Conservation (phyloP, 2,329 filamentous ascomycete genomes). For the Clonostachys chloroleuca region DNA sequence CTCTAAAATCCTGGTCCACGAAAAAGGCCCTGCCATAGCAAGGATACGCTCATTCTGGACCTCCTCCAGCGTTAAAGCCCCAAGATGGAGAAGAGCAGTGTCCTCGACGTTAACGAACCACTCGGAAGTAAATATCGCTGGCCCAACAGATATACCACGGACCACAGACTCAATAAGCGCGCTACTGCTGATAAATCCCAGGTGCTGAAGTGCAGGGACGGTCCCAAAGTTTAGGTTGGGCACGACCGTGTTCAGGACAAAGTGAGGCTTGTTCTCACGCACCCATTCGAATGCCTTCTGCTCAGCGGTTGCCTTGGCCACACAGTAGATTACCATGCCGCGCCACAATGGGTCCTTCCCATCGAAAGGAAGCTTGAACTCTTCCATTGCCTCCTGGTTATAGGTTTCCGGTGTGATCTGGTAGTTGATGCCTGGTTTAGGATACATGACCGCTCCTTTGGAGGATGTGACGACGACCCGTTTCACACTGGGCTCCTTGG, state of each 20-base stretch:
- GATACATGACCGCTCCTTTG: background rate
- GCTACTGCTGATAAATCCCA: no score
- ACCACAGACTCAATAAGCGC: no score
- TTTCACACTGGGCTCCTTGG: background rate
- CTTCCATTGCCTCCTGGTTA: background rate
- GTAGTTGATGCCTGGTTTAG: background rate
- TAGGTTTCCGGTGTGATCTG: background rate
- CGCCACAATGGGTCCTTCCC: background rate
- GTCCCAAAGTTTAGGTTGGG: conserved; percentile 5
- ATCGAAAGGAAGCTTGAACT: background rate
- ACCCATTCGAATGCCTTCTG: conserved; percentile 3
- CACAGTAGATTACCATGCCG: conserved; percentile 17
- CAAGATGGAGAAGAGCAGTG: conserved; percentile 14
- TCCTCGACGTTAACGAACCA: conserved; percentile 14
- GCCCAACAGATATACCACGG: no score
- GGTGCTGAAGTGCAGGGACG: no score
- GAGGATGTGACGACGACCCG: background rate
- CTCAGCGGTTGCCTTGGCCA: background rate
- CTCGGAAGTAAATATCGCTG: background rate
- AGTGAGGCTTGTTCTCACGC: conserved; percentile 19
- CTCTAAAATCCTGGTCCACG: background rate
- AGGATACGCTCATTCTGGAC: conserved; percentile 4
- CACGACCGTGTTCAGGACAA: conserved; percentile 15
- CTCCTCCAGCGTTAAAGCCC: conserved; percentile 11
- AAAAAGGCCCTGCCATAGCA: background rate